Conservation (phyloP, 805 yeast genomes). For the Saturnispora zaruensis region DNA sequence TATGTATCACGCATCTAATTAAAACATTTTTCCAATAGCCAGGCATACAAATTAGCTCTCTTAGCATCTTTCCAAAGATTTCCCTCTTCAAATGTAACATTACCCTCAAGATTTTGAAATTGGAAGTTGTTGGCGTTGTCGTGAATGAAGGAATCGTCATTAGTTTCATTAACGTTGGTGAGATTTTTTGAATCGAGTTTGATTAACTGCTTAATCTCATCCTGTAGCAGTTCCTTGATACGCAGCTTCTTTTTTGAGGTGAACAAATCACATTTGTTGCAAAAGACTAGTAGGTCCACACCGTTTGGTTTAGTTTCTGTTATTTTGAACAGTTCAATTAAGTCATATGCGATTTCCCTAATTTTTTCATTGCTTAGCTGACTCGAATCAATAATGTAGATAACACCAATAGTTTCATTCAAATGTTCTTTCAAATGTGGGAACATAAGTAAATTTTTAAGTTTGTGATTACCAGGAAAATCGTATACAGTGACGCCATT, state of each 20-base stretch:
- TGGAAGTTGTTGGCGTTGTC: conserved; percentile 36
- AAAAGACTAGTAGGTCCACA: conserved; percentile 64
- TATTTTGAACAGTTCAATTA: conserved; percentile 48
- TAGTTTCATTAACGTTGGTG: conserved; percentile 32
- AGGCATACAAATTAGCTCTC: conserved; percentile 55
- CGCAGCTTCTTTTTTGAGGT: conserved; percentile 65
- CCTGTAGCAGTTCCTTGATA: conserved; percentile 50
- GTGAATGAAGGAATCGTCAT: conserved; percentile 36
- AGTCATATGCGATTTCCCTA: conserved; percentile 45
- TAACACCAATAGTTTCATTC: conserved; percentile 50
- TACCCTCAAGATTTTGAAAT: conserved; percentile 66
- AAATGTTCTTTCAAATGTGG: conserved; percentile 38
- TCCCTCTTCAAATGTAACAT: conserved; percentile 63
- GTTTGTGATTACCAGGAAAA: conserved; percentile 82
- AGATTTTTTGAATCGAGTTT: conserved; percentile 37
- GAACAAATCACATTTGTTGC: conserved; percentile 81
- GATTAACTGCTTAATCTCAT: conserved; percentile 52
- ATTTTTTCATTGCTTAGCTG: conserved; percentile 43
- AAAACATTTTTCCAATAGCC: conserved; percentile 72
- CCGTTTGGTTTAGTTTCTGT: conserved; percentile 63
- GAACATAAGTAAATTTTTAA: conserved; percentile 46
- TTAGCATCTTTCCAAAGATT: conserved; percentile 50
- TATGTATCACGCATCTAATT: conserved; percentile 26
- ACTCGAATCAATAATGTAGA: conserved; percentile 70
- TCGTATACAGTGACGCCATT: conserved; percentile 53